A percentile compares a stretch with the other conserved stretches of the same genome.
These are phyloP conservation scores for Pholiota molesta DNA, from an alignment of 768 basidiomycete genomes.

Conservation along the genomic window DNA sequence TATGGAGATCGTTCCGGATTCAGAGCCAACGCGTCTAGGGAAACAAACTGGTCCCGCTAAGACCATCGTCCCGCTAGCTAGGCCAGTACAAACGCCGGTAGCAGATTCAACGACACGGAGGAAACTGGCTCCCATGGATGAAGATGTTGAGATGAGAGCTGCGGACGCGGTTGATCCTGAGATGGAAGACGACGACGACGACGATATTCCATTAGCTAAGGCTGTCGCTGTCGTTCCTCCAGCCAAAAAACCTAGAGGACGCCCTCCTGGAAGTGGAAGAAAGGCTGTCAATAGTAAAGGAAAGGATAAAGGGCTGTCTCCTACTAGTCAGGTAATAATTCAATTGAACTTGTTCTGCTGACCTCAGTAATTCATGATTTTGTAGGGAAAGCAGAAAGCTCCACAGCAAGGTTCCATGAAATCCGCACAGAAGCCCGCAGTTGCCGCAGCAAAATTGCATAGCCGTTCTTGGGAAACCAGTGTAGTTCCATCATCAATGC, in stretches of 20 bases:
- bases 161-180: not conserved
- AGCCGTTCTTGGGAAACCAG: slow-evolving; percentile 35
- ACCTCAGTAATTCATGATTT: not conserved
- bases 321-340: not conserved
- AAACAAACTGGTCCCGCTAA: not conserved
- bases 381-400: slow-evolving; percentile 2
- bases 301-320: slow-evolving; percentile 23
- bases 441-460: not conserved
- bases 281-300: slow-evolving; percentile 16
- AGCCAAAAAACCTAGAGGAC: slow-evolving; percentile 8
- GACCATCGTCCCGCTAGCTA: not conserved
- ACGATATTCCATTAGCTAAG: slow-evolving; percentile 48
- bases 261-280: slow-evolving; percentile 10
- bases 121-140: slow-evolving; percentile 3
- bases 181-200: slow-evolving; percentile 27
- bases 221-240: not conserved
- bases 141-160: slow-evolving; percentile 17
- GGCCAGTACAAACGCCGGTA: not conserved
- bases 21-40: slow-evolving; percentile 38
- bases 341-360: not conserved
- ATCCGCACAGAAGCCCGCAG: slow-evolving; percentile 8
- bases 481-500: slow-evolving; percentile 62
- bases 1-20: slow-evolving; percentile 64
- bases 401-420: not conserved
- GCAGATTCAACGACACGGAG: not conserved